Evolutionary conservation across 768 basidiomycete species (phyloP).

Genomic region (Lactarius evosmus): DNA sequence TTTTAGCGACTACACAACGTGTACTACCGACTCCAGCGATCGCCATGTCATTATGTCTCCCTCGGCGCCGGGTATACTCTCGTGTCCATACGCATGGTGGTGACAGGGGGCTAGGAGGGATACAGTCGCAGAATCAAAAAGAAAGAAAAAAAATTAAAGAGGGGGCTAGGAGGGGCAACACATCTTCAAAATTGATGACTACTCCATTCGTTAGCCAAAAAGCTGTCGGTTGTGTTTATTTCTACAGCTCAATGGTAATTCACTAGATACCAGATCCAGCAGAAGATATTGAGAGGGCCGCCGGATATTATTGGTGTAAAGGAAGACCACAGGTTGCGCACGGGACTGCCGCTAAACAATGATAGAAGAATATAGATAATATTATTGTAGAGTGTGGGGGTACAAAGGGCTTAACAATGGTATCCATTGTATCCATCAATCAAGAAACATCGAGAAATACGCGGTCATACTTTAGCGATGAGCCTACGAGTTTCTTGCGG

Average conservation of each 20-base stretch:
- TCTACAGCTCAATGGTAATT: background rate
- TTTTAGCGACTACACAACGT: constrained; percentile 14
- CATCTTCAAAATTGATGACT: background rate
- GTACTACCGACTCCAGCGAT: constrained; percentile 18
- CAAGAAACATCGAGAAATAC: background rate
- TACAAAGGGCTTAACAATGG: constrained; percentile 2
- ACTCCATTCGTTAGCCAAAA: background rate
- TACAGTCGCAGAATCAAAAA: background rate
- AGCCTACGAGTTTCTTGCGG: constrained; percentile 90
- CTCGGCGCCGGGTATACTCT: constrained; percentile 29
- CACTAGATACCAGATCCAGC: background rate
- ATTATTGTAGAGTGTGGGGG: background rate
- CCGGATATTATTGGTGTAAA: no score
- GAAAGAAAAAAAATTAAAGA: background rate
- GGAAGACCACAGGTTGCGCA: no score
- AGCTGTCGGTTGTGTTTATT: background rate
- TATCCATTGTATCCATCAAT: background rate
- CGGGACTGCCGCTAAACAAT: background rate
- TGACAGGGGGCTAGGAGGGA: constrained; percentile 33
- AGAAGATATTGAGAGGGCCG: no score
- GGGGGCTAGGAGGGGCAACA: constrained; percentile 31
- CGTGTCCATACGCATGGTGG: constrained; percentile 30
- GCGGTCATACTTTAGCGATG: constrained; percentile 72
- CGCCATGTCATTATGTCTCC: constrained; percentile 7
- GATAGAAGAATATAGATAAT: background rate